Evolutionary conservation across 805 yeast genomes (phyloP).

Genomic region (Candida gorgasii): DNA sequence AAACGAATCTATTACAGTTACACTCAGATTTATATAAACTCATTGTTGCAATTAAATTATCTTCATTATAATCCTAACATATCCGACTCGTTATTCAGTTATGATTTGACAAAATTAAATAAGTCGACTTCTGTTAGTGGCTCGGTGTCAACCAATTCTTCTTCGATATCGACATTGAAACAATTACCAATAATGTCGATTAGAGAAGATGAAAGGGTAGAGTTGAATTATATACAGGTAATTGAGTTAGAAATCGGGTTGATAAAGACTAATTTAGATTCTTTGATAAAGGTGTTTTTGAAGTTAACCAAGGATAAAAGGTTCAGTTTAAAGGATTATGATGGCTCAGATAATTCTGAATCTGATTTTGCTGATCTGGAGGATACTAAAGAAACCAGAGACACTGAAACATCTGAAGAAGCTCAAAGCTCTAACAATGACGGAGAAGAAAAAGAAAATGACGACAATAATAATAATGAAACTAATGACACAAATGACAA

Average conservation of each 20-base stretch:
- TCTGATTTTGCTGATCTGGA: slow-evolving; percentile 1
- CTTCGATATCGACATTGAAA: slow-evolving; percentile 22
- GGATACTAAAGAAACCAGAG: slow-evolving; percentile 1
- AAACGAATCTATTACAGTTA: slow-evolving; percentile 54
- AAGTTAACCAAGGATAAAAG: slow-evolving; percentile 35
- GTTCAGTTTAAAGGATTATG: slow-evolving; percentile 35
- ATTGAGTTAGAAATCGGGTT: slow-evolving; percentile 41
- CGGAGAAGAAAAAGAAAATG: slow-evolving; percentile 8
- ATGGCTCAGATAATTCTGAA: slow-evolving; percentile 36
- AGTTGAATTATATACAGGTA: slow-evolving; percentile 28
- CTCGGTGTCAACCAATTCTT: slow-evolving; percentile 16
- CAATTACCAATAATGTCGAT: slow-evolving; percentile 15
- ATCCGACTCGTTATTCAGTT: slow-evolving; percentile 26
- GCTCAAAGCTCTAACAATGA: slow-evolving; percentile 1
- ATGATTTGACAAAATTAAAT: slow-evolving; percentile 31
- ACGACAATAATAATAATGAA: background rate
- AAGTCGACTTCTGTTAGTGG: slow-evolving; percentile 16
- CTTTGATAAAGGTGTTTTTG: slow-evolving; percentile 29
- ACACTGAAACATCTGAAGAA: background rate
- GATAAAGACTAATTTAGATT: slow-evolving; percentile 33
- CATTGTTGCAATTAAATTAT: slow-evolving; percentile 56
- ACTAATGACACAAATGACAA: slow-evolving; percentile 20
- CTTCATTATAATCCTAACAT: slow-evolving; percentile 27
- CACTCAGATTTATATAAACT: slow-evolving; percentile 65
- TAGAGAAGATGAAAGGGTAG: slow-evolving; percentile 20